Evolutionary conservation across 352 stramenopile genomes (phyloP).

Genomic region (Hyaloperonospora arabidopsidis): DNA sequence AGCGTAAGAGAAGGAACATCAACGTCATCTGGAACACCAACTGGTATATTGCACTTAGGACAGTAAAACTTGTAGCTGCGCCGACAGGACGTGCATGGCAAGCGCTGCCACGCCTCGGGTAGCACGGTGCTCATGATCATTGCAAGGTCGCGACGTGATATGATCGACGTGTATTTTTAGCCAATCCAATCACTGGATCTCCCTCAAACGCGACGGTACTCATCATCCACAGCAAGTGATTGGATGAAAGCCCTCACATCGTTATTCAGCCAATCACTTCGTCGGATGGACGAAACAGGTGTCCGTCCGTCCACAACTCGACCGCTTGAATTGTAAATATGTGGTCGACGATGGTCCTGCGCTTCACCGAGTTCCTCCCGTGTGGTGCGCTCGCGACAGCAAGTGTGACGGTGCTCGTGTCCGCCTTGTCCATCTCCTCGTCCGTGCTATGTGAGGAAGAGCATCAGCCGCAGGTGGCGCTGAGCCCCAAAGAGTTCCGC

Average conservation of each 20-base stretch:
- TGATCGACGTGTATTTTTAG: no score
- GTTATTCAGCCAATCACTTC: slow-evolving; percentile 9
- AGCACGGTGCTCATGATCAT: slow-evolving; percentile 11
- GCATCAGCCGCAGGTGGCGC: slow-evolving; percentile 37
- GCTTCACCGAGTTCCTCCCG: slow-evolving; percentile 38
- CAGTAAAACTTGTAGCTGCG: slow-evolving; percentile 87
- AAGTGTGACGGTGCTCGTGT: slow-evolving; percentile 32
- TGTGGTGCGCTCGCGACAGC: slow-evolving; percentile 29
- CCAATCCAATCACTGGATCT: no score
- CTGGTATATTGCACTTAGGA: slow-evolving; percentile 51
- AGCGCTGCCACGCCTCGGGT: slow-evolving; percentile 40
- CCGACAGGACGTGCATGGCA: slow-evolving; percentile 51
- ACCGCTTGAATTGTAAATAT: slow-evolving; percentile 7
- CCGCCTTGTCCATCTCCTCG: slow-evolving; percentile 19
- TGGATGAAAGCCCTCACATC: background rate
- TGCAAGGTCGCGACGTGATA: background rate
- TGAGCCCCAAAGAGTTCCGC: slow-evolving; percentile 58
- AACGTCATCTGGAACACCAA: slow-evolving; percentile 48
- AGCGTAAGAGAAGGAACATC: slow-evolving; percentile 48
- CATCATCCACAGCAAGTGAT: background rate
- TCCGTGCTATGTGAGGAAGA: slow-evolving; percentile 18
- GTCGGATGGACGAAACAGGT: background rate
- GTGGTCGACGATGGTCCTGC: slow-evolving; percentile 44
- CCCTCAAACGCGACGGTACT: no score
- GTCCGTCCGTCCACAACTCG: background rate